Evolutionary conservation across 2,329 filamentous ascomycete species (phyloP).

Genomic region (Thielaviopsis cerberus): DNA sequence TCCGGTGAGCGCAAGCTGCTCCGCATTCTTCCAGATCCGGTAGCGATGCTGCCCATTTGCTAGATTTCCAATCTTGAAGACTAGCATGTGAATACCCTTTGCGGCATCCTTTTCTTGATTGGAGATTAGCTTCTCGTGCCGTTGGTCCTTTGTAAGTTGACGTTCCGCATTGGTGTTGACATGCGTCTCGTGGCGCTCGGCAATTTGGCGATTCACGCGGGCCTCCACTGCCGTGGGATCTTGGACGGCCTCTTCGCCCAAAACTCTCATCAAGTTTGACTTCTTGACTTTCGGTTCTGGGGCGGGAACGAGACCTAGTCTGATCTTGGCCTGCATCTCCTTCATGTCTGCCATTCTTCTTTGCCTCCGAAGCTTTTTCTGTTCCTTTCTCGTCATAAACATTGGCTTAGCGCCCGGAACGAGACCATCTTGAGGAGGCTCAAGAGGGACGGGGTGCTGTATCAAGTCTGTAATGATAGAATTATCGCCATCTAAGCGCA

Average conservation of each 20-base stretch:
- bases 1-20: slow-evolving; percentile 71
- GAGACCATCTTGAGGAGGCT: slow-evolving; percentile 79
- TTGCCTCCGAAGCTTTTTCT: slow-evolving; percentile 76
- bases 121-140: slow-evolving; percentile 58
- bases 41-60: slow-evolving; percentile 85
- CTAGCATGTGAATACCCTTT: slow-evolving; percentile 67
- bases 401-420: slow-evolving; percentile 67
- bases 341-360: slow-evolving; percentile 83
- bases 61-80: slow-evolving; percentile 79
- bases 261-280: slow-evolving; percentile 89
- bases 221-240: slow-evolving; percentile 95
- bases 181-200: slow-evolving; percentile 65
- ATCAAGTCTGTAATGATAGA: slow-evolving; percentile 79
- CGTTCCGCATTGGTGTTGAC: slow-evolving; percentile 62
- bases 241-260: slow-evolving; percentile 71
- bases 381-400: slow-evolving; percentile 79
- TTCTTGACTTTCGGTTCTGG: slow-evolving; percentile 94
- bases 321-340: slow-evolving; percentile 89
- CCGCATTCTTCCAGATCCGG: slow-evolving; percentile 81
- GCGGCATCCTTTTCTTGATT: slow-evolving; percentile 80
- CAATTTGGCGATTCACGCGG: slow-evolving; percentile 80
- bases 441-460: slow-evolving; percentile 78
- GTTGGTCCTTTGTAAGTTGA: slow-evolving; percentile 74
- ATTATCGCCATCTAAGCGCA: slow-evolving; percentile 63
- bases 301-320: slow-evolving; percentile 72